phyloP scores from a whole-genome alignment of 352 stramenopile genomes.

The Phytophthora chlamydospora region DNA sequence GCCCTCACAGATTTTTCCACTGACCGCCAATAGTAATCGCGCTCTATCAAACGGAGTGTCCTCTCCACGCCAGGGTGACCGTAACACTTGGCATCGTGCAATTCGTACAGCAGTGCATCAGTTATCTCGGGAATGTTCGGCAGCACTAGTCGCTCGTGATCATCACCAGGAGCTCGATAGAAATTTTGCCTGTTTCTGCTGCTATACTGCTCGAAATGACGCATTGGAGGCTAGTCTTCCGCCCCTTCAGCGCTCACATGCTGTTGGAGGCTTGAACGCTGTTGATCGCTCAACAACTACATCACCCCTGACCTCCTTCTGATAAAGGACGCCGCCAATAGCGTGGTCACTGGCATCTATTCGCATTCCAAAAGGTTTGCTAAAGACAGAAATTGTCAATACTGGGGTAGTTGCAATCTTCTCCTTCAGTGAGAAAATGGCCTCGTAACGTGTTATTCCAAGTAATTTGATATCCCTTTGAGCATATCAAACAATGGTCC shows the following conservation, averaged over 20 bases:
- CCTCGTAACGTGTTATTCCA: background rate
- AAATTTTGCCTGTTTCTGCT: background rate
- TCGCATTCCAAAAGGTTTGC: conserved; percentile 1
- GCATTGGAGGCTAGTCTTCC: background rate
- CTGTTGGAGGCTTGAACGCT: no score
- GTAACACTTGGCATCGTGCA: conserved; percentile 17
- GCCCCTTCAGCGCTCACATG: no score
- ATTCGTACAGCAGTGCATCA: conserved; percentile 17
- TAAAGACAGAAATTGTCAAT: conserved; percentile 11
- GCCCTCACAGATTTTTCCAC: conserved; percentile 6
- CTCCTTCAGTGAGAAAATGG: conserved; percentile 8
- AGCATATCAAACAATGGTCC: conserved; percentile 17
- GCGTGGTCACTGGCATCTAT: conserved; percentile 20
- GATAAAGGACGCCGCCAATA: conserved; percentile 13
- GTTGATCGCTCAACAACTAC: conserved; percentile 3
- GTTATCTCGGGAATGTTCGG: conserved; percentile 14
- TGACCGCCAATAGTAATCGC: conserved; percentile 6
- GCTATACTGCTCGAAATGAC: conserved; percentile 13
- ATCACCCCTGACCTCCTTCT: conserved; percentile 6
- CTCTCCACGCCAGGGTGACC: conserved; percentile 17
- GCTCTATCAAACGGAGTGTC: conserved; percentile 10
- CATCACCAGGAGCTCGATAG: conserved; percentile 8
- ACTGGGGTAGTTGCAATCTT: conserved; percentile 4
- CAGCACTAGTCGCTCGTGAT: conserved; percentile 8
- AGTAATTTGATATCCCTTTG: conserved; percentile 2